phyloP scores from a whole-genome alignment of 805 yeast species.

The Tetrapisispora fleetii region DNA sequence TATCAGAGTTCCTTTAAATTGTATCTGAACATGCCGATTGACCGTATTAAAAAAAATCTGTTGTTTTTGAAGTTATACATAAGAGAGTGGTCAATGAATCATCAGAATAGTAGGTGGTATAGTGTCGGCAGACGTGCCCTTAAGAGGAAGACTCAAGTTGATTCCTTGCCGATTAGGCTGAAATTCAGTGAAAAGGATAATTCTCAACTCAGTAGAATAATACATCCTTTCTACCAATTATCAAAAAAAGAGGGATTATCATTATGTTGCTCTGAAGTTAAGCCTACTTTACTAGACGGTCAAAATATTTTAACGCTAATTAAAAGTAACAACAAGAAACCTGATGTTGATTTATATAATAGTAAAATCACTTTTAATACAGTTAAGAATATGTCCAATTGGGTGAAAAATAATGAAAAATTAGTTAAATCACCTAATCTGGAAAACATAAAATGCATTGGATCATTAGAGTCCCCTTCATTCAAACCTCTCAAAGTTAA shows the following conservation, averaged over 20 bases:
- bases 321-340: conserved; percentile 3
- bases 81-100: conserved; percentile 7
- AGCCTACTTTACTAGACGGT: conserved; percentile 15
- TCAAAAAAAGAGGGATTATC: conserved; percentile 15
- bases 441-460: neutral
- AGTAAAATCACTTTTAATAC: conserved; percentile 10
- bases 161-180: neutral
- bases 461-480: neutral
- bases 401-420: conserved; percentile 11
- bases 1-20: too few relatives aligned
- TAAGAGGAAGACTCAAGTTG: neutral
- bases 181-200: neutral
- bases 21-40: too few relatives aligned
- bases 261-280: conserved; percentile 14
- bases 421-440: neutral
- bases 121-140: neutral
- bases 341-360: conserved; percentile 5
- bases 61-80: neutral
- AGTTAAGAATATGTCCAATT: conserved; percentile 11
- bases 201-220: conserved; percentile 7
- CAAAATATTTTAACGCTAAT: conserved; percentile 12
- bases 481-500: neutral
- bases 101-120: neutral
- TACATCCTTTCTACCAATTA: conserved; percentile 24
- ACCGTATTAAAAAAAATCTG: neutral